These are phyloP conservation scores for Candida berthetii DNA, from an alignment of 805 yeast genomes.

Conservation along the genomic window DNA sequence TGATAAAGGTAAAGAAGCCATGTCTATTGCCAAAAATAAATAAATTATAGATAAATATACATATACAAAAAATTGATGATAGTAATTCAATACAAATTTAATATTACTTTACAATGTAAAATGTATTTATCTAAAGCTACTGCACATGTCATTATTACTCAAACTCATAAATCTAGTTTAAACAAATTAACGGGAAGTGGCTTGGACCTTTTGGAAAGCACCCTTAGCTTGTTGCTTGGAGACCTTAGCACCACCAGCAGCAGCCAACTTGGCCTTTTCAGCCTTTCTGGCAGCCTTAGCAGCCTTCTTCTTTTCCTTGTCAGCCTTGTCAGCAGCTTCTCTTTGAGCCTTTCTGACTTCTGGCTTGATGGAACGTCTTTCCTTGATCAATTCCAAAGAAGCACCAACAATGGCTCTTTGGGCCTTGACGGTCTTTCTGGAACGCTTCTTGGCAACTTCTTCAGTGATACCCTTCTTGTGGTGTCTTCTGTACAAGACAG, in stretches of 20 bases:
- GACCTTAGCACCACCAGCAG: slow-evolving; percentile 68
- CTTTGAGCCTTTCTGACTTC: slow-evolving; percentile 98
- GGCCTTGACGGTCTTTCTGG: slow-evolving; percentile 96
- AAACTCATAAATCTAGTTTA: neutral
- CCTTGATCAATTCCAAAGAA: slow-evolving; percentile 95
- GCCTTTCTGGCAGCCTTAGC: slow-evolving; percentile 94
- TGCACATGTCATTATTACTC: neutral
- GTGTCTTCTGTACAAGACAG: slow-evolving; percentile 98
- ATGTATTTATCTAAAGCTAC: neutral
- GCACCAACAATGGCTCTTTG: slow-evolving; percentile 99
- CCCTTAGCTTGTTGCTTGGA: slow-evolving; percentile 98
- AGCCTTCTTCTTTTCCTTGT: slow-evolving; percentile 86
- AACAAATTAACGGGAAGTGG: slow-evolving; percentile 82
- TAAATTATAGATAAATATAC: no score
- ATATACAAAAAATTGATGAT: no score
- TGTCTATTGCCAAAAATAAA: neutral
- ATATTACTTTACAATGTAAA: neutral
- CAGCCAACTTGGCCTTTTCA: slow-evolving; percentile 79
- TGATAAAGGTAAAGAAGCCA: neutral
- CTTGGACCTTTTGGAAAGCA: slow-evolving; percentile 94
- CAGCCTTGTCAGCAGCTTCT: slow-evolving; percentile 79
- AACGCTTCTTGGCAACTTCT: slow-evolving; percentile 95
- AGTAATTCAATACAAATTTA: no score
- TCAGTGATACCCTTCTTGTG: slow-evolving; percentile 99
- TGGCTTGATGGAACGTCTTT: slow-evolving; percentile 94